Evolutionary conservation across 2,329 filamentous ascomycete species (phyloP).

Genomic region (Curvularia hawaiiensis): DNA sequence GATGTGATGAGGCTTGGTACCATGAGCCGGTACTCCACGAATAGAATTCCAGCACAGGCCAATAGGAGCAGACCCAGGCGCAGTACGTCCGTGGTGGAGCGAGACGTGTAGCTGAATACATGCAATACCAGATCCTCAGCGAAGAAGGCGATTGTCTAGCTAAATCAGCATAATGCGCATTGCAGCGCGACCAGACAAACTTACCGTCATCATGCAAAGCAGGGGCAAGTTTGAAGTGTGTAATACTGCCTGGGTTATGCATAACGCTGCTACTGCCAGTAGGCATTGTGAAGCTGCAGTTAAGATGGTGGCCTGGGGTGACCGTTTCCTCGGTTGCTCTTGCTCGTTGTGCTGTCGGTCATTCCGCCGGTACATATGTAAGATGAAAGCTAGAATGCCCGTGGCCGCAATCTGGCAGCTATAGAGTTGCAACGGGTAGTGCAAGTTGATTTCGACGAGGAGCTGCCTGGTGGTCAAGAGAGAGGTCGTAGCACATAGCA

Average conservation of each 20-base stretch:
- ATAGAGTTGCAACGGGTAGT: conserved; percentile 29
- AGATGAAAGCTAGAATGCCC: conserved; percentile 7
- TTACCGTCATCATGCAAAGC: conserved; percentile 38
- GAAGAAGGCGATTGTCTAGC: conserved; percentile 25
- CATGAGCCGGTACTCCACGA: conserved; percentile 36
- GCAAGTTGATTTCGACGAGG: conserved; percentile 31
- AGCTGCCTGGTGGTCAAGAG: conserved; percentile 29
- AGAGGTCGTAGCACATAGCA: conserved; percentile 23
- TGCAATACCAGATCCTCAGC: conserved; percentile 21
- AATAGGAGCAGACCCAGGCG: conserved; percentile 20
- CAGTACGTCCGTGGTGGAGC: conserved; percentile 18
- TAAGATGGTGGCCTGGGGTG: conserved; percentile 9
- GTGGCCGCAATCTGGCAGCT: conserved; percentile 20
- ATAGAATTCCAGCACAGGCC: conserved; percentile 26
- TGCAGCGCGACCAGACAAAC: conserved; percentile 5
- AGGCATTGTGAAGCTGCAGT: conserved; percentile 13
- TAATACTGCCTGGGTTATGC: conserved; percentile 36
- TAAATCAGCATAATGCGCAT: conserved; percentile 6
- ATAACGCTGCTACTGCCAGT: conserved; percentile 29
- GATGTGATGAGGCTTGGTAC: conserved; percentile 27
- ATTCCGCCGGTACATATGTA: conserved; percentile 2
- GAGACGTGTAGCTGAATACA: conserved; percentile 9
- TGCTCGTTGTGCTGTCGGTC: conserved; percentile 1
- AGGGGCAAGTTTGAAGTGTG: conserved; percentile 41
- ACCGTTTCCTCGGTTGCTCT: background rate